Evolutionary conservation across 2,329 filamentous ascomycete species (phyloP).

Genomic region (Xylaria digitata): DNA sequence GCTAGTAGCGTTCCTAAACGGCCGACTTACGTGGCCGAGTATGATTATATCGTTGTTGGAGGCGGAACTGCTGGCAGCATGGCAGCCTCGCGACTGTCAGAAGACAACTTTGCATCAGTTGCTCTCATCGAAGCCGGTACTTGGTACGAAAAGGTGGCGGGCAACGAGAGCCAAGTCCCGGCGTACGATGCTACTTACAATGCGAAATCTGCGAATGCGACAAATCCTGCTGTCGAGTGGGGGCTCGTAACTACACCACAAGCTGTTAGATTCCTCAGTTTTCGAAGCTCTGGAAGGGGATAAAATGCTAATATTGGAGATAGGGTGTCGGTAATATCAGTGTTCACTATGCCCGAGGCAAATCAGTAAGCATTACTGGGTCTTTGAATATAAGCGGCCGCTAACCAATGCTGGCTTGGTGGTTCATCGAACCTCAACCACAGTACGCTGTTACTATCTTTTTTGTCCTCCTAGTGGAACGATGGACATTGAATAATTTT

Average conservation of each 20-base stretch:
- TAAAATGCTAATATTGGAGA: background rate
- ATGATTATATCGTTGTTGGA: conserved; percentile 16
- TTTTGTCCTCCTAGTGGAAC: background rate
- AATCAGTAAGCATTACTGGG: conserved; percentile 3
- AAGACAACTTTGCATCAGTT: conserved; percentile 14
- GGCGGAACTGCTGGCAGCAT: conserved; percentile 2
- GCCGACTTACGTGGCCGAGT: background rate
- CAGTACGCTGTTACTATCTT: conserved; percentile 1
- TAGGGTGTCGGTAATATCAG: conserved; percentile 14
- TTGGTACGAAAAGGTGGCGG: conserved; percentile 13
- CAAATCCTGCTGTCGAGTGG: conserved; percentile 21
- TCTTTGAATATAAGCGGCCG: background rate
- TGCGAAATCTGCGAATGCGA: conserved; percentile 12
- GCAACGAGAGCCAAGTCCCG: conserved; percentile 16
- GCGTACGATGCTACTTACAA: conserved; percentile 16
- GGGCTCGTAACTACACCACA: conserved; percentile 19
- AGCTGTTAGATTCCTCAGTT: conserved; percentile 7
- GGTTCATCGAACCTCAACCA: conserved; percentile 20
- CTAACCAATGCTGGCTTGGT: conserved; percentile 12
- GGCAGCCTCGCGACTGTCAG: conserved; percentile 7
- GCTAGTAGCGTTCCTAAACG: conserved; percentile 3
- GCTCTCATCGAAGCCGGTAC: conserved; percentile 24
- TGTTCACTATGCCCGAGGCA: conserved; percentile 17
- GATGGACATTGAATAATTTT: background rate
- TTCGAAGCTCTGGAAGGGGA: background rate